These are phyloP conservation scores for Solanum pinnatisectum DNA, from an alignment of 257 asterid species.

Conservation along the genomic window DNA sequence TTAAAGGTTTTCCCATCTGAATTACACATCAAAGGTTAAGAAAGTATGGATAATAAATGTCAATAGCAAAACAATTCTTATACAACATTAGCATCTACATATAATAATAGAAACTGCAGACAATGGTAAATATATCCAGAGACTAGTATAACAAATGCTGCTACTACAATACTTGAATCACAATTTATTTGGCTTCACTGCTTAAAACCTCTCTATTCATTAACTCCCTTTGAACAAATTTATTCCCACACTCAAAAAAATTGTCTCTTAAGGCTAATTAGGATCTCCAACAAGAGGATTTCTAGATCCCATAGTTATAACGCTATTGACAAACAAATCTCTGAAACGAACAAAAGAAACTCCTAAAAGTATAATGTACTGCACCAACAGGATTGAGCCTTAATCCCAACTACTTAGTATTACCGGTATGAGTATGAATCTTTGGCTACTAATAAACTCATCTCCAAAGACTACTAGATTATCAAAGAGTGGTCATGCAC, in stretches of 20 bases:
- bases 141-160: neutral
- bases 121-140: neutral
- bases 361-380: neutral
- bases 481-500: neutral
- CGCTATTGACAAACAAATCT: neutral
- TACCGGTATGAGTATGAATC: neutral
- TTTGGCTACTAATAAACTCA: neutral
- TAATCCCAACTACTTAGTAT: neutral
- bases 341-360: neutral
- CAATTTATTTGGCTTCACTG: neutral
- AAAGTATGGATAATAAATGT: neutral
- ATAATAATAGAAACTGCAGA: neutral
- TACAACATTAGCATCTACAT: neutral
- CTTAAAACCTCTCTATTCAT: neutral
- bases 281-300: neutral
- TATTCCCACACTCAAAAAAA: neutral
- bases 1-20: slow-evolving; percentile 4
- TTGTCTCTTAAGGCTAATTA: neutral
- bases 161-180: neutral
- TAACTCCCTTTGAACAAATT: neutral
- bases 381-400: neutral
- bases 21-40: neutral
- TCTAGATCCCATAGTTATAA: neutral
- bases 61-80: neutral
- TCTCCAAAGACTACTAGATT: neutral